phyloP scores from a whole-genome alignment of 768 basidiomycete species.

The Boletales sp. region DNA sequence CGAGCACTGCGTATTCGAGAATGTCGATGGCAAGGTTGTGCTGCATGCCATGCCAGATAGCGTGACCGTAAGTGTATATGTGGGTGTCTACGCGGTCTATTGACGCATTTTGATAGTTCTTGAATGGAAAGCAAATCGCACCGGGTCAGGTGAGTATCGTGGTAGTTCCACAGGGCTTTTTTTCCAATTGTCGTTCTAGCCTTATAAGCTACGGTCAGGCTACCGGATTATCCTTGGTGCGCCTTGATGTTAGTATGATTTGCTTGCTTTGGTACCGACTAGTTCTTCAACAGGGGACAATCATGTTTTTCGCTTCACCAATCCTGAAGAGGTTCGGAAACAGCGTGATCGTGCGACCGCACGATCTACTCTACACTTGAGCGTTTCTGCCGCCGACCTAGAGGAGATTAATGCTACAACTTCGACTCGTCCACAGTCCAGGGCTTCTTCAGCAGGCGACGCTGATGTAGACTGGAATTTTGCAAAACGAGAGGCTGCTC shows the following conservation, averaged over 20 bases:
- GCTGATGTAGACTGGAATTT: constrained; percentile 95
- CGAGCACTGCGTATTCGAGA: constrained; percentile 92
- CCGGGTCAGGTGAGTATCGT: constrained; percentile 61
- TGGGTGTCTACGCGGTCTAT: constrained; percentile 4
- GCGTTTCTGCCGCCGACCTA: constrained; percentile 62
- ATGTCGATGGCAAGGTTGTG: constrained; percentile 78
- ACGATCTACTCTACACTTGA: constrained; percentile 65
- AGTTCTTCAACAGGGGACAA: constrained; percentile 66
- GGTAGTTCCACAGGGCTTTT: neutral
- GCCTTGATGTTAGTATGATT: constrained; percentile 13
- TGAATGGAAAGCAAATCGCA: constrained; percentile 88
- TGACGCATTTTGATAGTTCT: constrained; percentile 50
- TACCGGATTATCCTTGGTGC: constrained; percentile 94
- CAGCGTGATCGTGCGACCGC: constrained; percentile 78
- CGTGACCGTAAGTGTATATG: constrained; percentile 60
- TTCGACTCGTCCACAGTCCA: constrained; percentile 74
- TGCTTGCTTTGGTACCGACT: constrained; percentile 1
- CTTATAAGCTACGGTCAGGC: constrained; percentile 86
- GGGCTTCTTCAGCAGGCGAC: constrained; percentile 61
- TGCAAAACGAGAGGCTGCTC: constrained; percentile 90
- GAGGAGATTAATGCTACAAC: constrained; percentile 45
- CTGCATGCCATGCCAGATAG: constrained; percentile 77
- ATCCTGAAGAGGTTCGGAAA: constrained; percentile 92
- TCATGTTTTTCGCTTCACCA: constrained; percentile 97
- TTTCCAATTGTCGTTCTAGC: constrained; percentile 33